These are phyloP conservation scores for Zygosaccharomyces sapae DNA, from an alignment of 1,139 yeast species.

Conservation along the genomic window DNA sequence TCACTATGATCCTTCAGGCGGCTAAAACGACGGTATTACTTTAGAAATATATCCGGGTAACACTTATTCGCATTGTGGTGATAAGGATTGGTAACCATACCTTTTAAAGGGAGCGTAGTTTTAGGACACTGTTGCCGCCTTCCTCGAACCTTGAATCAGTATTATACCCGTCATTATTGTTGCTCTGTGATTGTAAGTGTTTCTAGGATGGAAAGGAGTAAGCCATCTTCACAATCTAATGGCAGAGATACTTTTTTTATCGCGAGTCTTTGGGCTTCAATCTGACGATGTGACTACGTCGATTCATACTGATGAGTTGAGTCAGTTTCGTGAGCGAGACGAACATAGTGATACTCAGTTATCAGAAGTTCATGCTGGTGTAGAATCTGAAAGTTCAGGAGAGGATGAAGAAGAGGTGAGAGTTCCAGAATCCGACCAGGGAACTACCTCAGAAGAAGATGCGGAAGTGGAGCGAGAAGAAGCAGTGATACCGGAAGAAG, in stretches of 20 bases:
- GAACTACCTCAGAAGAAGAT: constrained; percentile 25
- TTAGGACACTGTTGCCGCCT: constrained; percentile 13
- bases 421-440: constrained; percentile 35
- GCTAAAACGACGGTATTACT: constrained; percentile 2
- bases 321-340: constrained; percentile 20
- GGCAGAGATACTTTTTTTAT: constrained; percentile 38
- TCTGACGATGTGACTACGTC: constrained; percentile 34
- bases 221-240: constrained; percentile 10
- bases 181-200: neutral
- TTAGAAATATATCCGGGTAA: constrained; percentile 2
- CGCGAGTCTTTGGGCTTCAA: constrained; percentile 41
- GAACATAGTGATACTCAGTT: constrained; percentile 8
- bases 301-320: constrained; percentile 29
- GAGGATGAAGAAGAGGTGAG: constrained; percentile 22
- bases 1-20: neutral
- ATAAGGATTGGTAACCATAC: constrained; percentile 2
- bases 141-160: constrained; percentile 1
- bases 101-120: constrained; percentile 12
- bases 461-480: constrained; percentile 3
- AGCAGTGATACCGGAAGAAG: neutral
- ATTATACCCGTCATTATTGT: neutral
- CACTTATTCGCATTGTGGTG: neutral
- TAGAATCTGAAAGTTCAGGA: constrained; percentile 6
- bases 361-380: constrained; percentile 3
- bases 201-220: constrained; percentile 11